phyloP scores from a whole-genome alignment of 1,284 basidiomycete species.

The Ganoderma boninense region DNA sequence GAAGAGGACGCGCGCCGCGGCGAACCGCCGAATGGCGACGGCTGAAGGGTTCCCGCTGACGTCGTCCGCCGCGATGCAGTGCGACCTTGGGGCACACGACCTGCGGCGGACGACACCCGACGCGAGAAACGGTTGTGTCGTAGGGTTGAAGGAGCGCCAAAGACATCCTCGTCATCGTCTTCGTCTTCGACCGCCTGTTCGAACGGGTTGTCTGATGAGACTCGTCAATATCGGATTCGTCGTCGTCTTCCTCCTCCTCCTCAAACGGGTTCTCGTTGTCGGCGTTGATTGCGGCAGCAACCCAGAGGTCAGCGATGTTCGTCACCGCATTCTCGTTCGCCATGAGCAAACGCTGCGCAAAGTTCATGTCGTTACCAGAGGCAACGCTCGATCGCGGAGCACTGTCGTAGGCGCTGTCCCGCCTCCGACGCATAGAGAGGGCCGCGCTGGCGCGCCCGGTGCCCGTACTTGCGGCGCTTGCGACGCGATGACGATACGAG shows the following conservation, averaged over 20 bases:
- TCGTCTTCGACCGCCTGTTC: constrained; percentile 45
- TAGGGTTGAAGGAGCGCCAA: constrained; percentile 35
- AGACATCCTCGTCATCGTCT: constrained; percentile 38
- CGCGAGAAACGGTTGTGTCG: constrained; percentile 38
- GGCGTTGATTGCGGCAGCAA: constrained; percentile 90
- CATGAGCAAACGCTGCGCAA: constrained; percentile 90
- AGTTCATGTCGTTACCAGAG: constrained; percentile 68
- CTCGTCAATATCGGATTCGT: constrained; percentile 33
- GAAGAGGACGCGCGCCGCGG: constrained; percentile 32
- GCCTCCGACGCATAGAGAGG: constrained; percentile 54
- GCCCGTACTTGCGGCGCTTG: constrained; percentile 48
- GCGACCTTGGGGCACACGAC: not conserved
- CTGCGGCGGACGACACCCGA: constrained; percentile 26
- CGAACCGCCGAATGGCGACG: constrained; percentile 28
- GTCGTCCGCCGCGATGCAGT: constrained; percentile 17
- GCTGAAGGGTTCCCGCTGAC: constrained; percentile 26
- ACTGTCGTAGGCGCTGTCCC: constrained; percentile 52
- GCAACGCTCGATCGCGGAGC: constrained; percentile 47
- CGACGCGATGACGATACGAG: constrained; percentile 59
- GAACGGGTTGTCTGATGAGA: constrained; percentile 17
- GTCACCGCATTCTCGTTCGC: constrained; percentile 92
- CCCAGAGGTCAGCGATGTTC: constrained; percentile 91
- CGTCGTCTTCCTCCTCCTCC: constrained; percentile 37
- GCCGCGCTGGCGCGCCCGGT: constrained; percentile 57
- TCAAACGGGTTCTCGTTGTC: constrained; percentile 85